A percentile compares a stretch with the other conserved stretches of the same genome.
These are phyloP conservation scores for Mucuna pruriens DNA, from an alignment of 306 rosid species.

Conservation along the genomic window DNA sequence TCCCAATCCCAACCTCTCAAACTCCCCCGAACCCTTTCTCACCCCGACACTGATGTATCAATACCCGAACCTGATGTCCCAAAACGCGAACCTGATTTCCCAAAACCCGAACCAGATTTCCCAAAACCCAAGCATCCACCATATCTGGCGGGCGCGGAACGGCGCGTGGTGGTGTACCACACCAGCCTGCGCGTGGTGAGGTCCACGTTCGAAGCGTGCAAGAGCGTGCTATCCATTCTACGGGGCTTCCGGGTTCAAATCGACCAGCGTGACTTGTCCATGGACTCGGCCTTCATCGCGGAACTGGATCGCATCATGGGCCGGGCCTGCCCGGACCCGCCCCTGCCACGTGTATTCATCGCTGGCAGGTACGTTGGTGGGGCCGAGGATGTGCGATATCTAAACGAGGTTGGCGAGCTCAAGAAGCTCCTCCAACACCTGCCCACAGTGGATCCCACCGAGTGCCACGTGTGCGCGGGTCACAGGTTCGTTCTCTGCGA, in stretches of 20 bases:
- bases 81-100: neutral
- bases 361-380: conserved; percentile 85
- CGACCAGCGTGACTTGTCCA: conserved; percentile 92
- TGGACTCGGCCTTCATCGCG: conserved; percentile 64
- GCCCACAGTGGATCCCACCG: conserved; percentile 60
- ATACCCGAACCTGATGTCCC: neutral
- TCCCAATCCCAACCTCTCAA: neutral
- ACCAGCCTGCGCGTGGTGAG: conserved; percentile 88
- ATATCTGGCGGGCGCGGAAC: conserved; percentile 68
- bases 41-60: neutral
- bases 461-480: conserved; percentile 71
- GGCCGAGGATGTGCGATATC: conserved; percentile 69
- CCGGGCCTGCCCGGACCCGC: conserved; percentile 16
- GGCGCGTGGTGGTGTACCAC: conserved; percentile 83
- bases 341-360: conserved; percentile 75
- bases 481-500: conserved; percentile 71
- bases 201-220: conserved; percentile 79
- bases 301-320: conserved; percentile 71
- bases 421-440: conserved; percentile 64
- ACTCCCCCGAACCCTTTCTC: conserved; percentile 18
- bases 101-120: neutral
- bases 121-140: neutral
- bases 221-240: conserved; percentile 70
- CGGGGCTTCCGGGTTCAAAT: conserved; percentile 73
- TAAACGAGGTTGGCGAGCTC: conserved; percentile 86